Evolutionary conservation across 2,329 filamentous ascomycete species (phyloP), one percentile per base, ranked within the genome.

Genomic region (Passalora sequoiae): DNA sequence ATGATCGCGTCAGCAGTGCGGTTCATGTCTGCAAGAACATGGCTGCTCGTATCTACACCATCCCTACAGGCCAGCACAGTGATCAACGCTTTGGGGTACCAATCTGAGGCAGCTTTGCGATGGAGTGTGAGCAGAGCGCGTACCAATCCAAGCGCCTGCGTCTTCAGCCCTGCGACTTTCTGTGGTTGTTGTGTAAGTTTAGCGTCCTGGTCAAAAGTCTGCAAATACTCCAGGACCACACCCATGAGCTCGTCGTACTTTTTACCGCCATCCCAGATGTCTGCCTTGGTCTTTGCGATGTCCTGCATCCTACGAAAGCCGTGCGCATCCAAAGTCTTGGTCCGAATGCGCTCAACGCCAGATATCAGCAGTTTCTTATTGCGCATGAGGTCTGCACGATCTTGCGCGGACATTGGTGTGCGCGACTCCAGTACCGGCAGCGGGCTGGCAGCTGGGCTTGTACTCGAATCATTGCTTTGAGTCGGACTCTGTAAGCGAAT

Each of bases 301-400:
- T 81, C 81, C 62, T 89, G 85, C 37, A 89, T 71, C 58, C 86
- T 85, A 40, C 85, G 78, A 72, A 89, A 88, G 44, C 85, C 85
- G 59, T 89, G 84, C 3, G 86, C 84, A 59, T 89, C 86, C n/a
- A 91, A 75, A 1, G 79, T 79, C 56, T 80, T 79, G 21, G 77
- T 74, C 54, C 80, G 80, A 54, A 89, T 82, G 51, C 85, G 84
- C 39, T 80, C 71, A 53, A 89, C 85, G 38, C 83, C 86, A 55
- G 84, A 89, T 22, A 83, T 78, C 4, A 91, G 73, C 17, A 89
- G 70, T 32, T 82, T 77, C 6, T 62, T 67, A 50, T 65, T 72
- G 51, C 66, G 70, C 44, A 64, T 60, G 28, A 62, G 68, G 59
- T 68, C 66, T n/a, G 64, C 56, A 39, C 61, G 68, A 53, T 60